phyloP scores from a whole-genome alignment of 148 eudicot species.

The Chenopodium album region DNA sequence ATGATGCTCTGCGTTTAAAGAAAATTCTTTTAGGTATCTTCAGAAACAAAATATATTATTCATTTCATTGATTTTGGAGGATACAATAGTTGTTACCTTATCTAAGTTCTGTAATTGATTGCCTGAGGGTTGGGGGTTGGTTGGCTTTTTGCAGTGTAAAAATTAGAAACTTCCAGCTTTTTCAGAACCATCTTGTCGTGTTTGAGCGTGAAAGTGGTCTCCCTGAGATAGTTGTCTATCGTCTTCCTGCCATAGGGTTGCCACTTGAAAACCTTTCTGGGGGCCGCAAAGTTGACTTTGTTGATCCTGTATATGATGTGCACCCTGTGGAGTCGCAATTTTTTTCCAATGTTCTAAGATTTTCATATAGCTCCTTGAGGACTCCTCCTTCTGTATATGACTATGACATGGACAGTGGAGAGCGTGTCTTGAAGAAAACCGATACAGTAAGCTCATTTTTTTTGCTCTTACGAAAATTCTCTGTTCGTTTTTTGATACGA shows the following conservation, averaged over 20 bases:
- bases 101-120: background rate
- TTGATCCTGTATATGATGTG: slow-evolving; percentile 75
- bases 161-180: slow-evolving; percentile 63
- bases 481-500: too few species aligned
- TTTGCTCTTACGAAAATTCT: background rate
- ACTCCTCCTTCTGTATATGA: slow-evolving; percentile 77
- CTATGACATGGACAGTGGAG: slow-evolving; percentile 84
- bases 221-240: slow-evolving; percentile 50
- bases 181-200: slow-evolving; percentile 69
- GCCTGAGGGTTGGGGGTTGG: slow-evolving; percentile 17
- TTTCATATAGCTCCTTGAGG: slow-evolving; percentile 82
- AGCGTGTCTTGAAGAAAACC: slow-evolving; percentile 69
- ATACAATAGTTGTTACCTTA: background rate
- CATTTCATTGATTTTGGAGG: background rate
- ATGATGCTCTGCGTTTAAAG: background rate
- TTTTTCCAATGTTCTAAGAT: slow-evolving; percentile 67
- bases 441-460: slow-evolving; percentile 50
- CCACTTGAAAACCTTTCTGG: slow-evolving; percentile 61
- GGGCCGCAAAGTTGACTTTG: slow-evolving; percentile 63
- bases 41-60: background rate
- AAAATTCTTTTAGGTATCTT: background rate
- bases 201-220: slow-evolving; percentile 76
- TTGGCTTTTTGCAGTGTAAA: slow-evolving; percentile 58
- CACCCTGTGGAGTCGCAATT: slow-evolving; percentile 57
- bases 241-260: slow-evolving; percentile 72